Conservation (phyloP, 441 rosid genomes). For the Arabidopsis hybrid region DNA sequence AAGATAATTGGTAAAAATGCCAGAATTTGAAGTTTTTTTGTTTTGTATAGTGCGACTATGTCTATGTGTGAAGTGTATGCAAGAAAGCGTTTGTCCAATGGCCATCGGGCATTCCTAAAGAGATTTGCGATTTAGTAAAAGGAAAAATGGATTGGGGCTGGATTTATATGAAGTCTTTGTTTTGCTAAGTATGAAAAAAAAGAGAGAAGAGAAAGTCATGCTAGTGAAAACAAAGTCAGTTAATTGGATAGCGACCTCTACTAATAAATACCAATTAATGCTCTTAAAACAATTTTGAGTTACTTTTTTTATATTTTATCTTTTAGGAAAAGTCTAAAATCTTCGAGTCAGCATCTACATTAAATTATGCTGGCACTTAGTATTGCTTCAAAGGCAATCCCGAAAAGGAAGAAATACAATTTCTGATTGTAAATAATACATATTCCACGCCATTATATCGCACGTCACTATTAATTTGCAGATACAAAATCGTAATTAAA, state of each 20-base stretch:
- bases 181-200: too few species aligned
- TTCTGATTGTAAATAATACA: background rate
- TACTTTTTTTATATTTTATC: background rate
- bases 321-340: conserved; percentile 27
- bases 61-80: too few species aligned
- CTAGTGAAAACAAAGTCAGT: conserved; percentile 14
- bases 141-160: too few species aligned
- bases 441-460: conserved; percentile 7
- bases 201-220: too few species aligned
- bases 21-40: too few species aligned
- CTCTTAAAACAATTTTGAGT: conserved; percentile 1
- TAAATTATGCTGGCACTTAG: background rate
- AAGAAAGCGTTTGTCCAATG: too few species aligned
- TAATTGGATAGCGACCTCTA: conserved; percentile 12
- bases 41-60: too few species aligned
- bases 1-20: background rate
- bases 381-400: conserved; percentile 18
- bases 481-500: background rate
- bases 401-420: background rate
- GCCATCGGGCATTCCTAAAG: too few species aligned
- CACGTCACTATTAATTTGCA: conserved; percentile 1
- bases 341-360: conserved; percentile 21
- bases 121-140: too few species aligned
- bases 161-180: too few species aligned
- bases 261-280: background rate